Percentiles rank a stretch among this genome's conserved stretches.
Conservation (phyloP, 345 rosid species). For the Schrenkiella parvula region DNA sequence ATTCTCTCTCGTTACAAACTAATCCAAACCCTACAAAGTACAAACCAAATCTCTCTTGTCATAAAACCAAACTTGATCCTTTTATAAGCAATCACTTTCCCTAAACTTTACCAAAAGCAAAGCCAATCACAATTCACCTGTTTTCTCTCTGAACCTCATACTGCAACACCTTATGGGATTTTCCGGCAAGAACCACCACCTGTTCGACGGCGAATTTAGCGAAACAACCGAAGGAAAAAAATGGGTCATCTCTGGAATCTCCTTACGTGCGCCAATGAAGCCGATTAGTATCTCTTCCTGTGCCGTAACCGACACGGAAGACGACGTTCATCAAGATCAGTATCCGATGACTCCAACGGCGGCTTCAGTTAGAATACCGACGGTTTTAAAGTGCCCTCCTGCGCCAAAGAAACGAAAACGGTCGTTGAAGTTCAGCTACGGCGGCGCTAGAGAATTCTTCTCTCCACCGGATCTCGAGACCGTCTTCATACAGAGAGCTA, state of each 20-base stretch:
- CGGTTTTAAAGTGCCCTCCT: slow-evolving; percentile 13
- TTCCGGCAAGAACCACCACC: slow-evolving; percentile 4
- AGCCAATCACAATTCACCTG: not conserved
- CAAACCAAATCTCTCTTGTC: not conserved
- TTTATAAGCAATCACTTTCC: not conserved
- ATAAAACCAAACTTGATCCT: not conserved
- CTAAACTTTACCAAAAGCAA: not conserved
- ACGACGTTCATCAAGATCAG: slow-evolving; percentile 1
- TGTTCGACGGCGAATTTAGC: not conserved
- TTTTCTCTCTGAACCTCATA: not conserved
- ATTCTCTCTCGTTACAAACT: slow-evolving; percentile 14
- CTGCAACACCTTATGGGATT: not conserved
- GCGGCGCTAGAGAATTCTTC: slow-evolving; percentile 21
- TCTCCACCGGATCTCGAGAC: slow-evolving; percentile 31
- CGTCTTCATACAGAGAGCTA: slow-evolving; percentile 4
- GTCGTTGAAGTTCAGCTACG: slow-evolving; percentile 1
- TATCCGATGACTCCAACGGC: slow-evolving; percentile 25
- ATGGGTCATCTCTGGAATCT: slow-evolving; percentile 13
- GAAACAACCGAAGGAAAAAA: not conserved
- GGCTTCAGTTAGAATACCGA: slow-evolving; percentile 11
- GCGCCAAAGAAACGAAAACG: slow-evolving; percentile 28
- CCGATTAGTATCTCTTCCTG: not conserved
- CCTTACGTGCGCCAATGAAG: not conserved
- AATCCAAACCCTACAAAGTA: not conserved
- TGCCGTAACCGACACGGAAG: not conserved